Evolutionary conservation across 768 basidiomycete genomes (phyloP).

Genomic region (Termitomyces sp.): DNA sequence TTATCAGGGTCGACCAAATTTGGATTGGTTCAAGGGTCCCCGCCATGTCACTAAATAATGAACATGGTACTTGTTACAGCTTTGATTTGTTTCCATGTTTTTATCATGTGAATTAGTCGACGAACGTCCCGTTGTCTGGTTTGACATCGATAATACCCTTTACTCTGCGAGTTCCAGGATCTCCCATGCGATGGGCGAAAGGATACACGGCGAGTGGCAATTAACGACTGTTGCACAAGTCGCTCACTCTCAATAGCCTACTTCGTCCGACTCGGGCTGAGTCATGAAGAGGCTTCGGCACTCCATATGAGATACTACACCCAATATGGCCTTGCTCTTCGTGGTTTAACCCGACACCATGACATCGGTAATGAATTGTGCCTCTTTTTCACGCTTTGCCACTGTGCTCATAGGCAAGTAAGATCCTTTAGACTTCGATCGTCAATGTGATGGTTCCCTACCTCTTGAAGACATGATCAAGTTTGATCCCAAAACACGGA

Average conservation of each 20-base stretch:
- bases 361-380: constrained; percentile 49
- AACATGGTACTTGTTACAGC: constrained; percentile 6
- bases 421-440: constrained; percentile 83
- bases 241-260: constrained; percentile 45
- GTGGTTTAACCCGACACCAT: constrained; percentile 74
- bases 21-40: background rate
- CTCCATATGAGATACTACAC: constrained; percentile 72
- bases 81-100: background rate
- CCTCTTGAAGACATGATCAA: constrained; percentile 78
- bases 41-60: constrained; percentile 7
- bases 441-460: constrained; percentile 76
- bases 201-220: constrained; percentile 57
- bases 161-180: constrained; percentile 76
- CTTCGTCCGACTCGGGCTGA: constrained; percentile 66
- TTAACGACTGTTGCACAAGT: background rate
- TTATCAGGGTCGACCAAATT: background rate
- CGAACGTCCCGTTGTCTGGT: constrained; percentile 62
- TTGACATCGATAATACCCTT: constrained; percentile 87
- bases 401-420: constrained; percentile 1
- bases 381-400: background rate
- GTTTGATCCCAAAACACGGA: constrained; percentile 54
- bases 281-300: constrained; percentile 60
- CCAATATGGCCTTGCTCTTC: constrained; percentile 77
- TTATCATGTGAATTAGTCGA: constrained; percentile 26
- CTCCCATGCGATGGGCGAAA: constrained; percentile 72